Conservation (phyloP, 106 monocot genomes). For the Dioscorea alata region DNA sequence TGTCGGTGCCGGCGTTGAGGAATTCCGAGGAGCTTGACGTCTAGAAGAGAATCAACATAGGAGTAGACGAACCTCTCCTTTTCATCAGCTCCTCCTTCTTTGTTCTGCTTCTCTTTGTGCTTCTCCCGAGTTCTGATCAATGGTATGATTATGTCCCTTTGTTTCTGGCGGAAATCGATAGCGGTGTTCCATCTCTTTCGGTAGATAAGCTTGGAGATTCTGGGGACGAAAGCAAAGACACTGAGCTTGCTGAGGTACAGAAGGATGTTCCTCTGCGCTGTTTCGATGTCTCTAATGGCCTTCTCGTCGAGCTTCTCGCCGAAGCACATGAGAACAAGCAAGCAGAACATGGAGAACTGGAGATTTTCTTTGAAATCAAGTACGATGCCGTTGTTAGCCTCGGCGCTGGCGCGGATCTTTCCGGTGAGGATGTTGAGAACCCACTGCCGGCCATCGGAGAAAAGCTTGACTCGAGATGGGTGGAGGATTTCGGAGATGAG, state of each 20-base stretch:
- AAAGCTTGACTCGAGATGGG: background rate
- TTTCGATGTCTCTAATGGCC: background rate
- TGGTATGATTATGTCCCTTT: conserved; percentile 19
- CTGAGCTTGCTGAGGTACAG: background rate
- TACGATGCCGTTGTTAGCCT: background rate
- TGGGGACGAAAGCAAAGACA: conserved; percentile 7
- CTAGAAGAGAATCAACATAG: conserved; percentile 25
- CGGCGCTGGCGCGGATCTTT: background rate
- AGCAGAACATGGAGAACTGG: conserved; percentile 8
- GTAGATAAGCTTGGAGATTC: background rate
- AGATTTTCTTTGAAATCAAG: background rate
- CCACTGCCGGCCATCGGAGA: background rate
- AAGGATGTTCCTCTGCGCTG: background rate
- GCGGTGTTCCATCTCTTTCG: background rate
- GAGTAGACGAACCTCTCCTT: background rate
- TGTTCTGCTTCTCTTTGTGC: background rate
- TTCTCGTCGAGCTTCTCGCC: conserved; percentile 8
- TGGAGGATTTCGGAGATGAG: conserved; percentile 17
- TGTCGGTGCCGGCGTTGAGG: conserved; percentile 13
- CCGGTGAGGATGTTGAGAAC: background rate
- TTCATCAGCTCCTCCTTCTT: background rate
- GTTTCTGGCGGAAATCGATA: conserved; percentile 2
- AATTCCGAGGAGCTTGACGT: conserved; percentile 21
- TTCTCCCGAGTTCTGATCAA: conserved; percentile 11
- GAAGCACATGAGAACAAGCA: conserved; percentile 10